Percentiles rank a stretch among this genome's conserved stretches.
phyloP scores from a whole-genome alignment of 148 eudicot species.

The Chenopodium album region DNA sequence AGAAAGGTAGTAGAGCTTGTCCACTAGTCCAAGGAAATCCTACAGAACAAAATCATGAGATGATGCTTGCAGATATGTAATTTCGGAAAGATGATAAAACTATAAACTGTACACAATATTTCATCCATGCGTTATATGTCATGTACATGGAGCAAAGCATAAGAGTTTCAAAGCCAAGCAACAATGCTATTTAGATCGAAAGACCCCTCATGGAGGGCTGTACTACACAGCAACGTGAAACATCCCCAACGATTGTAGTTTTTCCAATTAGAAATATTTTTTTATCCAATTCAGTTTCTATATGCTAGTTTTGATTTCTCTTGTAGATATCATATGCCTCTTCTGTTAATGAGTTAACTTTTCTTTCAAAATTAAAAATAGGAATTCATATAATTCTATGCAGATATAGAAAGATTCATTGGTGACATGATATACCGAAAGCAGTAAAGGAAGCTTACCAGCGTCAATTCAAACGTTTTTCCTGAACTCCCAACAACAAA shows the following conservation, averaged over 20 bases:
- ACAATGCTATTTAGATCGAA: not conserved
- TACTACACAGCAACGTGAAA: no score
- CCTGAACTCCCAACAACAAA: conserved; percentile 66
- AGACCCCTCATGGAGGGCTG: no score
- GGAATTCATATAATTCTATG: not conserved
- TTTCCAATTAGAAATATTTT: no score
- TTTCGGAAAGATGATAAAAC: not conserved
- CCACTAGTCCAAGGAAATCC: conserved; percentile 97
- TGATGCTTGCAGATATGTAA: not conserved
- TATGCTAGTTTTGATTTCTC: no score
- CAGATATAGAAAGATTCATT: not conserved
- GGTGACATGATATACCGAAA: not conserved
- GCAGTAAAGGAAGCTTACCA: conserved; percentile 45
- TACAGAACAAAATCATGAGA: conserved; percentile 36
- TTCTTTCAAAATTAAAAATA: not conserved
- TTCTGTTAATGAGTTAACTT: not conserved
- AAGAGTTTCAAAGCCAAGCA: not conserved
- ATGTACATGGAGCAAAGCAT: not conserved
- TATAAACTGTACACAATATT: not conserved
- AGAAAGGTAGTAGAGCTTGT: conserved; percentile 83
- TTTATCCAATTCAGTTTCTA: no score
- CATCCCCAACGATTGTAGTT: no score
- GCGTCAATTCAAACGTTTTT: conserved; percentile 57
- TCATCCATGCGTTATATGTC: not conserved
- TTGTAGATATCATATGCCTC: no score